Evolutionary conservation across 2,329 filamentous ascomycete genomes (phyloP), one percentile per base, ranked within the genome.

Genomic region (Aspergillus calidoustus): DNA sequence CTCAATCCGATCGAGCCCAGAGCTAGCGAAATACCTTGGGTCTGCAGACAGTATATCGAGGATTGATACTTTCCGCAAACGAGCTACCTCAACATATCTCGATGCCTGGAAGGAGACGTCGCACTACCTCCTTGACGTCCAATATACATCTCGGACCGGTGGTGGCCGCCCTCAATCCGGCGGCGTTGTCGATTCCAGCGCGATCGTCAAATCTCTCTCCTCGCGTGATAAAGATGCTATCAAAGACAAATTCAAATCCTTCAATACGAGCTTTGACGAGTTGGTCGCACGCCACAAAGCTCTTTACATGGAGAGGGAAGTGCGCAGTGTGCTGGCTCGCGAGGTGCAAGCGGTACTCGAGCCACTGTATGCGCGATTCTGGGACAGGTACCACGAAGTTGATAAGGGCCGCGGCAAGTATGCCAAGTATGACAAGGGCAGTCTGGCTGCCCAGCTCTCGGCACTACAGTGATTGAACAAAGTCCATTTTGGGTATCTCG

Each of bases 401-500:
- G 94, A 98, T 79, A 97, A 97, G 82, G 95, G 95, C 62, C 96
- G 93, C 80, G 94, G 94, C 69, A 99, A 99, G 79, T 96, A 98
- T 78, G 93, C 96, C 76, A 97, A 96, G 81, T 98, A 97, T 76
- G 93, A 97, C 81, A 97, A 97, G 82, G 83, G 84, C 46, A 86
- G 88, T 52, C 89, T 99, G 71, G 87, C 90, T 51, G 86, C 86
- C 23, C 79, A 84, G 63, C 74, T 89, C 71, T 80, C 83, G 25
- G 75, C 79, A 54, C 74, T 85, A 68, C 75, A 58, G 50, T 74
- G 56, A 63, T 41, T 11, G n/a, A 17, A 17, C 17, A n/a, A 34
- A 57, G 54, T 15, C 15, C 34, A 41, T 22, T 15, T 38, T 41
- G 11, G 34, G 34, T 41, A 25, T 23, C 25, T 17, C 22, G 15